phyloP scores from a whole-genome alignment of 441 rosid genomes.

The California macrophylla region DNA sequence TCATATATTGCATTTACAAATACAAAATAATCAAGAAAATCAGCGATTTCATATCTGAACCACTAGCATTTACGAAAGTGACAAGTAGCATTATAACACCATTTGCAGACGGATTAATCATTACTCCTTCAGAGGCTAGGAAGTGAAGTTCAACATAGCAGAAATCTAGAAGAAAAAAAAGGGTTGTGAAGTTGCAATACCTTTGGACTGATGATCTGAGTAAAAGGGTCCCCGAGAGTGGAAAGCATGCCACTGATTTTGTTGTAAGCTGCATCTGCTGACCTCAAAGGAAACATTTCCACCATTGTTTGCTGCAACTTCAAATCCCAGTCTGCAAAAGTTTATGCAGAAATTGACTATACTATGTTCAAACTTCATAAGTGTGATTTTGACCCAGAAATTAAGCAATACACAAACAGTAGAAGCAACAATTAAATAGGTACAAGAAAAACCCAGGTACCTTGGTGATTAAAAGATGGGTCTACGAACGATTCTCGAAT shows the following conservation, averaged over 20 bases:
- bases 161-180: neutral
- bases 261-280: constrained; percentile 71
- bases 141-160: neutral
- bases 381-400: too few relatives aligned
- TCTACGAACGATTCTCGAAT: constrained; percentile 80
- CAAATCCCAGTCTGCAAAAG: constrained; percentile 68
- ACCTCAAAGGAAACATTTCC: constrained; percentile 75
- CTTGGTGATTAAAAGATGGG: constrained; percentile 83
- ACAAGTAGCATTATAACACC: neutral
- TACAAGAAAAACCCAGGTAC: constrained; percentile 23
- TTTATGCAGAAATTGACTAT: too few relatives aligned
- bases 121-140: neutral
- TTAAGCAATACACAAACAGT: neutral
- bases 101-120: neutral
- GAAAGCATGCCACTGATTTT: constrained; percentile 78
- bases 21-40: neutral
- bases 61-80: neutral
- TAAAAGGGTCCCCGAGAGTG: constrained; percentile 86
- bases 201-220: constrained; percentile 85
- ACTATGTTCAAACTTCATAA: too few relatives aligned
- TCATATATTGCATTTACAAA: neutral
- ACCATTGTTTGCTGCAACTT: constrained; percentile 85
- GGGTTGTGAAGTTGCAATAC: constrained; percentile 23
- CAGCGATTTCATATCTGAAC: neutral
- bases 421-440: neutral